Base-by-base conservation (phyloP, 805 yeast species). In the Ogataea dorogensis region DNA sequence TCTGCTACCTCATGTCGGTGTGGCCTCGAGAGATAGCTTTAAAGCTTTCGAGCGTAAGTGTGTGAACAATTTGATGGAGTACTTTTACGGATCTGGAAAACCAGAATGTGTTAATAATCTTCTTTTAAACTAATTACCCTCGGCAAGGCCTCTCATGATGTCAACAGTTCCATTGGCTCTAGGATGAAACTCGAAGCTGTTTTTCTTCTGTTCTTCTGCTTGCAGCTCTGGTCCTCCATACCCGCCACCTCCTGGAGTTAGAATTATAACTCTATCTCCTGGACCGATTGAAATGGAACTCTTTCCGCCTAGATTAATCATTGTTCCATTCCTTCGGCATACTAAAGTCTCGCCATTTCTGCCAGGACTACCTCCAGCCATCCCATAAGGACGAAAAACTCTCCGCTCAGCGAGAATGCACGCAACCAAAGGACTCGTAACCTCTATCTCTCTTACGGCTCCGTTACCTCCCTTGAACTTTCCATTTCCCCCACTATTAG, bases 381-480 rank as follows among this genome's bases (percentile, higher is more conserved):
- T 53, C 5, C 76, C 76, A 49, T 61, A 66, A 3, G 75, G 75
- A 3, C 73, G 60, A 30, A 66, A 47, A 2, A 70, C 51, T 47
- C 75, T 52, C 47, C 75, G 51, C 40, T 69, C 73, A 63, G 65
- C 65, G 17, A 56, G 58, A 50, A 64, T 68, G 9, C 36, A 39
- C 2, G 44, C 47, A 5, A 34, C 40, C 15, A 43, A 26, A 10
- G 38, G 34, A 24, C 26, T 31, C 2, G 42, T 36, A 8, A 40
- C 37, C 24, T 43, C 47, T 7, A 40, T 34, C 15, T 40, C 44
- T 14, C 44, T 24, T 13, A 70, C 49, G 8, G 69, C 66, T 29
- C 78, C 77, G 50, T 71, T 61, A 28, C 77, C 77, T 30, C 77
- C 77, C 26, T 43, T 49, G 49, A 61, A 67, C 29, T 57, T 53